Base-by-base conservation (phyloP, 2,329 filamentous ascomycete species). In the Fusarium buharicum region DNA sequence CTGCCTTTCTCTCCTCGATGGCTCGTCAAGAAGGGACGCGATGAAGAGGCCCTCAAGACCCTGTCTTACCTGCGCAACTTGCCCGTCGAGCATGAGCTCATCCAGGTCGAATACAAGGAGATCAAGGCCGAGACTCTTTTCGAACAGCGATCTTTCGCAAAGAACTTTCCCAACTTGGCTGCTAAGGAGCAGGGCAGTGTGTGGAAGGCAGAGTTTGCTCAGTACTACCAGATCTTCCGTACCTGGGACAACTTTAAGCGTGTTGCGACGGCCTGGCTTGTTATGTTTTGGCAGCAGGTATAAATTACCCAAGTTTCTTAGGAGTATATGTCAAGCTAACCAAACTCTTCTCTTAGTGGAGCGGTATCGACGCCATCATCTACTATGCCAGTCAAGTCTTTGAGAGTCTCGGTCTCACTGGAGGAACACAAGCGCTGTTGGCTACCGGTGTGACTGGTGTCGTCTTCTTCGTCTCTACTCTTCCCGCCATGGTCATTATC, bases 1-100 rank as follows among this genome's bases (percentile, higher is more conserved):
- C 90, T 93, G 87, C 91, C 90, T 0, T 93, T 90, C 74, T 90
- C 86, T 0, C 91, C 91, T 0, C 82, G 91, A 58, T 93, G 90
- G 90, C 82, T 94, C 2, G 80, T 91, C 36, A 87, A 92, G 73
- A 86, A 90, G 69, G 81, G 81, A 53, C 87, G 90, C 11, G 89
- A 93, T 65, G 81, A 82, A 0, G 90, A 93, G 73, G 89, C 88
- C 4, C 51, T 69, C 9, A 53, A 59, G 50, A 76, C 30, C 0
- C 82, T 94, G 2, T 84, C 89, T 0, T 81, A 73, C 50, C 84
- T 94, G 8, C 86, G 91, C 30, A 82, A 82, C 6, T 80, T 92
- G 0, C 74, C 84, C 0, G 70, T 78, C 13, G 84, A 89, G 59
- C 82, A 92, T 67, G 86, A 91, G 44, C 81, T 90, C 0, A 83